Evolutionary conservation across 768 basidiomycete species (phyloP).

Genomic region (Podaxis pistillaris): DNA sequence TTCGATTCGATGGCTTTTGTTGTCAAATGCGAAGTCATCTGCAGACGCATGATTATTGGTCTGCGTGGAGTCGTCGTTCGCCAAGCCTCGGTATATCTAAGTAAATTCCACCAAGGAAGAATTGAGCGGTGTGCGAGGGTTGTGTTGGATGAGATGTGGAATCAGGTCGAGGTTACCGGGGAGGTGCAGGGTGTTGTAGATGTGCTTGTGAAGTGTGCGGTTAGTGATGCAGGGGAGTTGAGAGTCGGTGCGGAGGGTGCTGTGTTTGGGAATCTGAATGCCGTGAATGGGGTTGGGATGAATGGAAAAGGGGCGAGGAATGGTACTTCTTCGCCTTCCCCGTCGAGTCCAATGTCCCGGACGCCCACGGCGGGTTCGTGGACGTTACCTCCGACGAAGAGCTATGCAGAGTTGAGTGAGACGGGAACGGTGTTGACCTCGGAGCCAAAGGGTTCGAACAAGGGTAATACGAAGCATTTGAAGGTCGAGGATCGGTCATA

Average conservation of each 20-base stretch:
- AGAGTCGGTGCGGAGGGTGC: conserved; percentile 32
- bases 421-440: neutral
- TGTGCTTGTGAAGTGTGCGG: conserved; percentile 76
- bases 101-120: conserved; percentile 79
- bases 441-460: conserved; percentile 3
- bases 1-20: conserved; percentile 89
- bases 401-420: conserved; percentile 6
- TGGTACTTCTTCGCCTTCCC: neutral
- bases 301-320: conserved; percentile 1
- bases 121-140: conserved; percentile 81
- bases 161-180: conserved; percentile 68
- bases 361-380: neutral
- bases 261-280: conserved; percentile 20
- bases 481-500: conserved; percentile 83
- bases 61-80: conserved; percentile 81
- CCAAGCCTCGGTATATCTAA: conserved; percentile 89
- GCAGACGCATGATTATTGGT: conserved; percentile 89
- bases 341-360: neutral
- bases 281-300: conserved; percentile 1
- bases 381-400: conserved; percentile 8
- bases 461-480: conserved; percentile 47
- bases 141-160: conserved; percentile 97
- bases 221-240: conserved; percentile 77
- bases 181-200: conserved; percentile 70
- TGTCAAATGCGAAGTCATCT: conserved; percentile 80